Base-by-base conservation (phyloP, 352 stramenopile species). In the Phytophthora pini region DNA sequence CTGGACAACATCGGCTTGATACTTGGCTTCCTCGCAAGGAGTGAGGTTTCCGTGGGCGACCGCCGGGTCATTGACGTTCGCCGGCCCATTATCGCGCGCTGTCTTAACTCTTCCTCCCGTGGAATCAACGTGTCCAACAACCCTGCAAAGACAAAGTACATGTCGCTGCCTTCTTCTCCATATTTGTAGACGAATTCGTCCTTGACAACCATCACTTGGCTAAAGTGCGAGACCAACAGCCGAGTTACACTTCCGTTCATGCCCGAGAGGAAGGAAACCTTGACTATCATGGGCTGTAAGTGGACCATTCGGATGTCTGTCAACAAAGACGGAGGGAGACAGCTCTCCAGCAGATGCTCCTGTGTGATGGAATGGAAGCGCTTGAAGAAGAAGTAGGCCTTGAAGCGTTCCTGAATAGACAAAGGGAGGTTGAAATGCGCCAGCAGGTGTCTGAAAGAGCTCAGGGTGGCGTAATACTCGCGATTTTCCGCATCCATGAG, bases 71-170 rank as follows among this genome's bases (percentile, higher is more conserved):
- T 15, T 41, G 64, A 68, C 11, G 13, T n/a, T 5, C 56, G 32
- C 7, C 45, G 56, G 10, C 29, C 44, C 34, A 22, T 15, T 11
- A 52, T 57, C 11, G 44, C 58, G 11, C 34, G 47, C 26, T 64
- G 51, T 13, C 48, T 69, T 2, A 48, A 17, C 22, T 69, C 65
- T 27, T 73, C 74, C 8, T 89, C 73, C 0, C 55, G 72, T 5
- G 78, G 76, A 2, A 89, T 41, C 22, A 90, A 38, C 0, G 72
- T 80, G 20, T 83, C 73, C 22, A 93, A 47, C 4, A 83, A 27
- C 8, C 84, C 82, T 13, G 81, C 80, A 55, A 89, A 93, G 0
- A 93, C 81, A 27, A 93, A 92, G 50, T 77, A 92, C 82, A 93
- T 93, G 44, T 92, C 82, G 20, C 68, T 81, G 5, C 82, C 82